Evolutionary conservation across 768 basidiomycete genomes (phyloP).

Genomic region (Termitomyces bulborhizus): DNA sequence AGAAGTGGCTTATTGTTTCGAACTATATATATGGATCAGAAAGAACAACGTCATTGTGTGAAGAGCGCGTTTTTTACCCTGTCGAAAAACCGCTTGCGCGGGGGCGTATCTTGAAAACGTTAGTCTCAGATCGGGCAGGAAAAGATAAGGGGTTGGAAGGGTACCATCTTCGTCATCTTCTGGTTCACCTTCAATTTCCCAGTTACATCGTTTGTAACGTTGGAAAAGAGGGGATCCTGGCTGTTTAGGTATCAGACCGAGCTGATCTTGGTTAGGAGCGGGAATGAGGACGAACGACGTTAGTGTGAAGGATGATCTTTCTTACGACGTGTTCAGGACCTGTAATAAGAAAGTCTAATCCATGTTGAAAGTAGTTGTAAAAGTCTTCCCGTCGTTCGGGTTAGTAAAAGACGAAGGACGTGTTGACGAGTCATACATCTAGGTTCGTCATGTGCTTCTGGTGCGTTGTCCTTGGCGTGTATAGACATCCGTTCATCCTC

Average conservation of each 20-base stretch:
- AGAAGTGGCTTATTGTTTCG: constrained; percentile 73
- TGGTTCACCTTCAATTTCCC: constrained; percentile 76
- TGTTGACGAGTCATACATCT: constrained; percentile 32
- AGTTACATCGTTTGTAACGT: constrained; percentile 85
- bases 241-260: constrained; percentile 31
- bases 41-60: background rate
- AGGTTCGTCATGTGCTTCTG: constrained; percentile 43
- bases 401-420: background rate
- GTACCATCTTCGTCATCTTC: constrained; percentile 82
- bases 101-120: constrained; percentile 53
- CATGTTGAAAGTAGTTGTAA: constrained; percentile 91
- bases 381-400: constrained; percentile 48
- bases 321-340: constrained; percentile 64
- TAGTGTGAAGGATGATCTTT: constrained; percentile 86
- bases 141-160: constrained; percentile 3
- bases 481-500: constrained; percentile 88
- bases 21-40: constrained; percentile 35
- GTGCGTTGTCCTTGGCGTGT: constrained; percentile 45
- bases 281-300: constrained; percentile 53
- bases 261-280: background rate
- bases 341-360: constrained; percentile 81
- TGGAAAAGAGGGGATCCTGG: constrained; percentile 88
- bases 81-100: constrained; percentile 66
- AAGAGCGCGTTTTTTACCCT: constrained; percentile 37
- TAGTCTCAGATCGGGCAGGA: constrained; percentile 1